Evolutionary conservation across 768 basidiomycete species (phyloP).

Genomic region (Suillus sp.): DNA sequence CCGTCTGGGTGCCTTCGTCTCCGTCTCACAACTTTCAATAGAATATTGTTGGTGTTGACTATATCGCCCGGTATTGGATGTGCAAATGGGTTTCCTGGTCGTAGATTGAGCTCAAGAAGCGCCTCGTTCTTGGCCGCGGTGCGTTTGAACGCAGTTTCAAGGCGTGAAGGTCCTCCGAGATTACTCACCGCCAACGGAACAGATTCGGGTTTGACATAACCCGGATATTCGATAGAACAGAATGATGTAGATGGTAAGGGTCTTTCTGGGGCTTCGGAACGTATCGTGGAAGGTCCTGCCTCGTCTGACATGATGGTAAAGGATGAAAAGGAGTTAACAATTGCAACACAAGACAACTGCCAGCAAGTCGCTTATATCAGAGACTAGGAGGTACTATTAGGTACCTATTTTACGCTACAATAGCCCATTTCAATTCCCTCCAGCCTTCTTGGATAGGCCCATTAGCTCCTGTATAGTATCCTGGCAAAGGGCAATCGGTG

Average conservation of each 20-base stretch:
- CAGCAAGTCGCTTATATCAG: background rate
- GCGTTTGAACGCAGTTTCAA: conserved; percentile 79
- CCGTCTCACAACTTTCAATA: conserved; percentile 81
- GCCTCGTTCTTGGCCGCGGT: conserved; percentile 61
- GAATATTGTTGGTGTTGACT: conserved; percentile 74
- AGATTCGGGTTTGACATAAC: conserved; percentile 69
- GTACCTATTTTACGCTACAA: conserved; percentile 3
- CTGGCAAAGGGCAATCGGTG: conserved; percentile 31
- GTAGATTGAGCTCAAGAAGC: conserved; percentile 75
- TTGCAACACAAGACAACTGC: background rate
- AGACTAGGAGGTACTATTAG: conserved; percentile 2
- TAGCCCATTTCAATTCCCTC: conserved; percentile 17
- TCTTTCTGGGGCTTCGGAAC: conserved; percentile 37
- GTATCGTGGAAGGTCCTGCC: conserved; percentile 15
- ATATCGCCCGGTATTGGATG: conserved; percentile 87
- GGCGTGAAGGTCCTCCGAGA: conserved; percentile 67
- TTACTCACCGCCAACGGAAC: conserved; percentile 61
- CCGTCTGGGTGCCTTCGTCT: conserved; percentile 48
- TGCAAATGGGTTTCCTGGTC: conserved; percentile 72
- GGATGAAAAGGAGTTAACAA: background rate
- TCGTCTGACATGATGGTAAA: conserved; percentile 8
- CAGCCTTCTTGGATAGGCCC: conserved; percentile 32
- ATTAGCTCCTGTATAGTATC: conserved; percentile 46
- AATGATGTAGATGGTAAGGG: conserved; percentile 61
- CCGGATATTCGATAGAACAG: conserved; percentile 90